Evolutionary conservation across 2,329 filamentous ascomycete species (phyloP).

Genomic region (Alternaria gansuensis): DNA sequence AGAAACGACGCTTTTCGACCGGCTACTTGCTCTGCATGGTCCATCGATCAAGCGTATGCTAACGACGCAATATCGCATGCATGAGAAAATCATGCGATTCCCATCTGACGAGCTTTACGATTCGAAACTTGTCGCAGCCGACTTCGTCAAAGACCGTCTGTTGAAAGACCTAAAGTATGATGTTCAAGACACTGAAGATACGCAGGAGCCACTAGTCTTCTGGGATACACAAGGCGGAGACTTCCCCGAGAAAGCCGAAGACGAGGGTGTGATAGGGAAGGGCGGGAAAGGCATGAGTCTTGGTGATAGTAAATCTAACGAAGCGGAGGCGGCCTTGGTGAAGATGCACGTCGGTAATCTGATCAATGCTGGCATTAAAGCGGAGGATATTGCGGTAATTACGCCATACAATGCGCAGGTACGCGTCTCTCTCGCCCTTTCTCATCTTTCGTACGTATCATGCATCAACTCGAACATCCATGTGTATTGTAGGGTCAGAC

Average conservation of each 20-base stretch:
- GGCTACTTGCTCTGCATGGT: slow-evolving; percentile 83
- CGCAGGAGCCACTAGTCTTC: slow-evolving; percentile 85
- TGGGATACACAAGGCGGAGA: slow-evolving; percentile 96
- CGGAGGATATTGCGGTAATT: slow-evolving; percentile 89
- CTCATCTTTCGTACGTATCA: slow-evolving; percentile 17
- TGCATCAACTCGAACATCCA: slow-evolving; percentile 10
- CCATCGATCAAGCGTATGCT: slow-evolving; percentile 89
- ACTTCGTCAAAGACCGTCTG: slow-evolving; percentile 76
- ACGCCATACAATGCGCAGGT: slow-evolving; percentile 97
- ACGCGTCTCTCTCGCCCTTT: slow-evolving; percentile 21
- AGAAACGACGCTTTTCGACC: slow-evolving; percentile 92
- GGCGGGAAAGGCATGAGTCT: slow-evolving; percentile 61
- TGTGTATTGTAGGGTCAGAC: slow-evolving; percentile 1
- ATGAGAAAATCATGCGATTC: slow-evolving; percentile 93
- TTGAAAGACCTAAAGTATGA: slow-evolving; percentile 80
- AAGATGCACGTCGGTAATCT: slow-evolving; percentile 78
- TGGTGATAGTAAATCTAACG: slow-evolving; percentile 87
- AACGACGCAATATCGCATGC: slow-evolving; percentile 98
- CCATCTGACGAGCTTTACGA: slow-evolving; percentile 91
- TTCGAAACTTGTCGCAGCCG: slow-evolving; percentile 79
- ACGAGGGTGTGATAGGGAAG: slow-evolving; percentile 66
- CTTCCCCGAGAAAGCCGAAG: slow-evolving; percentile 83
- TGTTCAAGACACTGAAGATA: slow-evolving; percentile 84
- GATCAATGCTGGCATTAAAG: slow-evolving; percentile 78
- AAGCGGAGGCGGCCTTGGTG: slow-evolving; percentile 86